Base-by-base conservation (phyloP, 1,284 basidiomycete species). In the Hemileia vastatrix region DNA sequence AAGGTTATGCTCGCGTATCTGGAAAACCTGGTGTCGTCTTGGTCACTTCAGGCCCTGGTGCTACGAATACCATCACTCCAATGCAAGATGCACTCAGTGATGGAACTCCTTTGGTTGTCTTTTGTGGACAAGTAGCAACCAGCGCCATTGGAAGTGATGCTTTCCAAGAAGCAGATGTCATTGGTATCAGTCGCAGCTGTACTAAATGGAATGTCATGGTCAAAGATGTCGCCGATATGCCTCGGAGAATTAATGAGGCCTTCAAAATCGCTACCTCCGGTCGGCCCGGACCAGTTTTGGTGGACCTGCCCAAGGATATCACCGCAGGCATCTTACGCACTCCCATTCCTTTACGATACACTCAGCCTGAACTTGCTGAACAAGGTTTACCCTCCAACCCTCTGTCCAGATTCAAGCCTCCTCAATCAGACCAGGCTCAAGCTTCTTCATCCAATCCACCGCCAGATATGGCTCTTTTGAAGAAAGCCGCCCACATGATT, bases 171-270 rank as follows among this genome's bases (percentile, higher is more conserved):
- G 94, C 94, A 49, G 95, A 98, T 73, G 79, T 97, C 55, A 82
- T 98, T 65, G 95, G 95, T 59, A 98, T 98, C 77, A 95, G 91
- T 56, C 82, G 94, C 67, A 86, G 86, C 69, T 98, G 94, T 80
- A 97, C 95, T 27, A 98, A 98, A 78, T 98, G 94, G 95, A 98
- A 98, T 77, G 93, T 98, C 68, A 95, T 97, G 92, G 90, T 98
- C 66, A 97, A 97, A 79, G 92, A 95, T 76, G 90, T 98, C 67
- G 79, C 88, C 24, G 94, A 97, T 78, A 82, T 97, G 3, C 95
- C 94, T 6, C 81, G 94, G 54, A 83, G 94, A 67, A 95, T 98
- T 78, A 98, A 97, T 77, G 94, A 98, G 78, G 95, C 94, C 0
- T 98, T 98, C 84, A 95, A 97, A 78, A 97, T 98, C 68, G 94